phyloP scores from a whole-genome alignment of 768 basidiomycete genomes.

The Sporobolomyces pararoseus region DNA sequence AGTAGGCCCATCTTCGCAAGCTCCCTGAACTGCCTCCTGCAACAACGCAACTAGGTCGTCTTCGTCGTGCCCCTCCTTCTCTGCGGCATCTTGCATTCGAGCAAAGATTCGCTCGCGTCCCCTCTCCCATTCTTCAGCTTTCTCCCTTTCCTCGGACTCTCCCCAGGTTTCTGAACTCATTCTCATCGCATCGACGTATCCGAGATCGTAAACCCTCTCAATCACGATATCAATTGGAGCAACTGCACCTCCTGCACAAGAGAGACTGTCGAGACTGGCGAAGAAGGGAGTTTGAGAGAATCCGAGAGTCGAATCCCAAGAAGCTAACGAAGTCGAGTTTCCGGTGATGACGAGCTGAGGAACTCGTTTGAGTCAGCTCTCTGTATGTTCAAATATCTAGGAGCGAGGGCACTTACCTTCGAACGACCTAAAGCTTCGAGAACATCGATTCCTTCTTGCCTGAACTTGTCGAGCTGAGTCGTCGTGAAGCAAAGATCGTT shows the following conservation, averaged over 20 bases:
- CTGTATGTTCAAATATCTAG: too few relatives aligned
- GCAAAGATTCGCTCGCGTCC: constrained; percentile 19
- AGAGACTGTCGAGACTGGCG: constrained; percentile 72
- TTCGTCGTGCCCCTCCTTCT: constrained; percentile 20
- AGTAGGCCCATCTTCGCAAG: background rate
- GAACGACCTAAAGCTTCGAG: constrained; percentile 65
- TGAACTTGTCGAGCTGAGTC: constrained; percentile 63
- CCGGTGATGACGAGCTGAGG: constrained; percentile 62
- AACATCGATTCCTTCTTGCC: constrained; percentile 69
- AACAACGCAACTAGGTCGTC: constrained; percentile 33
- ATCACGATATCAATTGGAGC: constrained; percentile 71
- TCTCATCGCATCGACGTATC: constrained; percentile 68
- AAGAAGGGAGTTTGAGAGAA: constrained; percentile 64
- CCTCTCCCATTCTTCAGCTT: constrained; percentile 31
- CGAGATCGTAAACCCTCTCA: constrained; percentile 69
- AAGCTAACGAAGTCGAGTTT: constrained; percentile 78
- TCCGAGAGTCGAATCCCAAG: constrained; percentile 86
- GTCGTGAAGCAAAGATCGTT: too few relatives aligned
- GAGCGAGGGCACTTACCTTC: background rate
- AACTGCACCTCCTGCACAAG: constrained; percentile 73
- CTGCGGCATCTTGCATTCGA: constrained; percentile 7
- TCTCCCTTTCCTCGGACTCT: constrained; percentile 21
- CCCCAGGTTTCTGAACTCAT: constrained; percentile 59
- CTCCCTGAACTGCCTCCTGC: constrained; percentile 22
- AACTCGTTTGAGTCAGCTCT: constrained; percentile 51